phyloP scores from a whole-genome alignment of 169 alveolate species.

The Sarcocystis neurona region DNA sequence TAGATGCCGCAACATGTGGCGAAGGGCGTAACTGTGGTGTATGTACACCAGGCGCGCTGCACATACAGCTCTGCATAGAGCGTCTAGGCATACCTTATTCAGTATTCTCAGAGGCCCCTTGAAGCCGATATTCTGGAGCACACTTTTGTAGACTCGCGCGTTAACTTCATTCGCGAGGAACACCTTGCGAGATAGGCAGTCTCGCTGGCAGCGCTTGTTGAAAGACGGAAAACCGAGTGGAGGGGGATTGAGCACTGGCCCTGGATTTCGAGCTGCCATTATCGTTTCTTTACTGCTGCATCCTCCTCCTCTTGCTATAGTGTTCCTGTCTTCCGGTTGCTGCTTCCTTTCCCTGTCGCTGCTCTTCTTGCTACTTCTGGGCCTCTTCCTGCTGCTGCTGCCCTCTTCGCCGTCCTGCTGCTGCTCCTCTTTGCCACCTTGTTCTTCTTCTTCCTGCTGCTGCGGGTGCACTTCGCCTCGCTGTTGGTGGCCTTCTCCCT shows the following conservation, averaged over 20 bases:
- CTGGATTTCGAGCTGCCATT: conserved; percentile 87
- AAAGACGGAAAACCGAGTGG: conserved; percentile 85
- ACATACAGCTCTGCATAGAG: not conserved
- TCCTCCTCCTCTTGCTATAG: not conserved
- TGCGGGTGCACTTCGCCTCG: no score
- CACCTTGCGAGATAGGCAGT: conserved; percentile 75
- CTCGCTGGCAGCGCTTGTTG: conserved; percentile 77
- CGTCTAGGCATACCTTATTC: conserved; percentile 70
- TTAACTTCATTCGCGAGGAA: conserved; percentile 83
- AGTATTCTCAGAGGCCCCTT: conserved; percentile 80
- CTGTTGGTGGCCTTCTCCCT: no score
- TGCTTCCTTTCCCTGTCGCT: not conserved
- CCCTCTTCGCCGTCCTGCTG: no score
- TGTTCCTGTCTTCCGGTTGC: not conserved
- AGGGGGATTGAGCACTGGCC: conserved; percentile 79
- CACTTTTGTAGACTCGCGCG: conserved; percentile 78
- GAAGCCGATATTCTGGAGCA: conserved; percentile 78
- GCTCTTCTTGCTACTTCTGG: not conserved
- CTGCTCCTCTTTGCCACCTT: no score
- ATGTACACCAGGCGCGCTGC: not conserved
- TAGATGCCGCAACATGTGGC: no score
- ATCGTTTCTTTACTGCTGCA: not conserved
- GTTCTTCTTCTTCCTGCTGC: no score
- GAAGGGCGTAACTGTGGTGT: not conserved
- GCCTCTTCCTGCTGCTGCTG: not conserved